Evolutionary conservation across 352 stramenopile genomes (phyloP), one percentile per base, ranked within the genome.

Genomic region (Globisporangium paddicum): DNA sequence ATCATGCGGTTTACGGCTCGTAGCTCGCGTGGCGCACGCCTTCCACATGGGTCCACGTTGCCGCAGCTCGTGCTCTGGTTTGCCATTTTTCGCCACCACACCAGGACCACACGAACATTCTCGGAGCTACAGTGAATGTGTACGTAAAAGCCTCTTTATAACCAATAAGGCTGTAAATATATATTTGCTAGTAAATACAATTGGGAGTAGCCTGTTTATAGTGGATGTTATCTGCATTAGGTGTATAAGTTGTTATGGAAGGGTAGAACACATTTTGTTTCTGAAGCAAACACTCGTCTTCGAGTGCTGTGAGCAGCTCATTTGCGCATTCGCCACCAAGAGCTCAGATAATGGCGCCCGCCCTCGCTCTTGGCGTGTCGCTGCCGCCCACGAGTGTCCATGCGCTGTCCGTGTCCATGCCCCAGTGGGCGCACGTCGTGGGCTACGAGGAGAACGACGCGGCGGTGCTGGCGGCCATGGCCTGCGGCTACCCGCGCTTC

Each of bases 401-500:
- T 50, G 86, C 87, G 48, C 72, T 93, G 10, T 93, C 81, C 42
- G 87, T 96, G 58, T 93, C 81, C 7, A 83, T 96, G 70, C 86
- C 86, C 16, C 71, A 72, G 48, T 96, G 87, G 87, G 58, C 75
- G 2, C 53, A 96, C 63, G 87, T 97, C 30, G 86, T 97, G 26
- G 82, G 85, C 56, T 98, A 98, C 72, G 93, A 98, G 67, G 87
- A 97, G 68, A 87, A 75, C 16, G 71, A 79, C 25, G 56, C 73
- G 8, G 68, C 82, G 18, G 72, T 96, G 23, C 66, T 94, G 21
- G 57, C 69, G 14, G 79, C 78, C 28, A 75, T 98, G 67, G 76
- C 72, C 14, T 95, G 87, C 66, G 93, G 91, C 28, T 98, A 98
- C 69, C 93, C 93, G 52, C 88, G 93, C 55, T 98, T 98, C 74